These are phyloP conservation scores for Populus nigra DNA, from an alignment of 345 rosid genomes.

Conservation along the genomic window DNA sequence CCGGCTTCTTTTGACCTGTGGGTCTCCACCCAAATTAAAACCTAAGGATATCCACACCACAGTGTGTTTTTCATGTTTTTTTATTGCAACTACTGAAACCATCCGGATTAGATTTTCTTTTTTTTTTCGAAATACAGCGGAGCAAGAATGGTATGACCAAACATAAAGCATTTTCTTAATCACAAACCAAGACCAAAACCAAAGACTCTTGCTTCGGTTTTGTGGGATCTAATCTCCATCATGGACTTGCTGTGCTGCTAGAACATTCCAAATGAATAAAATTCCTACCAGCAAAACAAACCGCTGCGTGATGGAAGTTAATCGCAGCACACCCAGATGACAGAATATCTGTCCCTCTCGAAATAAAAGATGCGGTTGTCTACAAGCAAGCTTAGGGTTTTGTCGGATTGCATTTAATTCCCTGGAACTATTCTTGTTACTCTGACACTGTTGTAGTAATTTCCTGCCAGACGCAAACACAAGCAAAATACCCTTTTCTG, in stretches of 20 bases:
- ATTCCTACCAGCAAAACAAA: background rate
- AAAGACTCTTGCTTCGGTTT: too few species aligned
- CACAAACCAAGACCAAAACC: too few species aligned
- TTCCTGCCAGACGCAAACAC: slow-evolving; percentile 41
- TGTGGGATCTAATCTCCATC: background rate
- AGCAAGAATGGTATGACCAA: background rate
- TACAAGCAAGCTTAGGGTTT: background rate
- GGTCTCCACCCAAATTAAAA: too few species aligned
- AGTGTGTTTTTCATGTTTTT: too few species aligned
- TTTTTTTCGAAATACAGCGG: too few species aligned
- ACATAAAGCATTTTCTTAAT: too few species aligned
- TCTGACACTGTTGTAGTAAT: slow-evolving; percentile 24
- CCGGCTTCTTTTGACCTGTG: too few species aligned
- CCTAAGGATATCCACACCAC: too few species aligned
- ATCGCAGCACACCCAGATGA: background rate
- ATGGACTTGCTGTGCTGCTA: background rate
- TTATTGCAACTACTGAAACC: too few species aligned
- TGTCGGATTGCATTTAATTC: slow-evolving; percentile 21
- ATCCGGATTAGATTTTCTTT: too few species aligned
- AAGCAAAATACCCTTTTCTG: slow-evolving; percentile 26
- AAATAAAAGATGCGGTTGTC: too few species aligned
- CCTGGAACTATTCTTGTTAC: background rate
- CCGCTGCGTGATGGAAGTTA: background rate
- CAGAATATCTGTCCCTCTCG: too few species aligned
- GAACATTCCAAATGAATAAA: background rate